phyloP scores from a whole-genome alignment of 768 basidiomycete genomes.

The Austroboletus festivus region DNA sequence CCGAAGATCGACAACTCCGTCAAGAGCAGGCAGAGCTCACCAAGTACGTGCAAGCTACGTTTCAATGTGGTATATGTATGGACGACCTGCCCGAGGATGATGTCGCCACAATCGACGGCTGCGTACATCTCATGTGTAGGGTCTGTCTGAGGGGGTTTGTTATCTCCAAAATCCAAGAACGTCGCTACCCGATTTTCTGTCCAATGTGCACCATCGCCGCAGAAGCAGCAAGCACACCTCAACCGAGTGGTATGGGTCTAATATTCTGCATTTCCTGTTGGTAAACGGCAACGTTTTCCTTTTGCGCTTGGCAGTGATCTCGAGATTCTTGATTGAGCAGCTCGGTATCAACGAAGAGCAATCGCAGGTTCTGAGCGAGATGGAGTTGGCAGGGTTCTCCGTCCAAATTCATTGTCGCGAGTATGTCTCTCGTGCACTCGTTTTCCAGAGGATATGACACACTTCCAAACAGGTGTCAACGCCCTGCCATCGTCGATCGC shows the following conservation, averaged over 20 bases:
- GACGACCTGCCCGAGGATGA: constrained; percentile 45
- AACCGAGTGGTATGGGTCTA: constrained; percentile 33
- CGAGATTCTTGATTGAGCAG: constrained; percentile 38
- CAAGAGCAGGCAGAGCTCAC: constrained; percentile 33
- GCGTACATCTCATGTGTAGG: constrained; percentile 54
- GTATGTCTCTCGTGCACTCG: constrained; percentile 30
- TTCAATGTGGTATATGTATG: constrained; percentile 56
- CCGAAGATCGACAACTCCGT: constrained; percentile 39
- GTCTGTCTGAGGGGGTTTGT: constrained; percentile 46
- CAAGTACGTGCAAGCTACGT: constrained; percentile 32
- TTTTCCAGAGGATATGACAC: neutral
- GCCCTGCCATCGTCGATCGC: constrained; percentile 49
- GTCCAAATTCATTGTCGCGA: constrained; percentile 47
- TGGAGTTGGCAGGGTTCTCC: constrained; percentile 44
- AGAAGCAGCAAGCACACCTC: constrained; percentile 8
- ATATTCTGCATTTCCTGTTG: neutral
- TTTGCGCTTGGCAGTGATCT: constrained; percentile 33
- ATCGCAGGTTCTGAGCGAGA: constrained; percentile 41
- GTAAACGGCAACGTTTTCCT: neutral
- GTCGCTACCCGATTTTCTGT: constrained; percentile 58
- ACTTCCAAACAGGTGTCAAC: constrained; percentile 41
- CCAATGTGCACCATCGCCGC: constrained; percentile 46
- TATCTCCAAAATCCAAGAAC: constrained; percentile 45
- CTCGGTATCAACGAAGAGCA: constrained; percentile 45
- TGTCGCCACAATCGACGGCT: constrained; percentile 41